phyloP scores from a whole-genome alignment of 441 rosid species.

The Theobroma grandiflorum region DNA sequence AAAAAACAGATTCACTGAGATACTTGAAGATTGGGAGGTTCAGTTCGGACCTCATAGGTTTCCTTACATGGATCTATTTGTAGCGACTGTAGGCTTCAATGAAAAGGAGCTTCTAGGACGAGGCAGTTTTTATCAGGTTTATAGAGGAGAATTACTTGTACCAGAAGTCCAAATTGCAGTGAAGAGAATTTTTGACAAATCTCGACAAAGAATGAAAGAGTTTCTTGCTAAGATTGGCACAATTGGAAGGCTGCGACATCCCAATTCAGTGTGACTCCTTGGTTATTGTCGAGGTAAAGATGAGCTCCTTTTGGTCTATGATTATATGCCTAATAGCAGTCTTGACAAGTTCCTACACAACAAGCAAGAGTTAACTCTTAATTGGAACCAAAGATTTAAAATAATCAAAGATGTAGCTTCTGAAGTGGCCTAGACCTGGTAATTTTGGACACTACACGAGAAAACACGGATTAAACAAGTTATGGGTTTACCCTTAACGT shows the following conservation, averaged over 20 bases:
- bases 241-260: conserved; percentile 59
- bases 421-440: no score
- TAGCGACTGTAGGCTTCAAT: not conserved
- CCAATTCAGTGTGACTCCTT: conserved; percentile 52
- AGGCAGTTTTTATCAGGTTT: conserved; percentile 63
- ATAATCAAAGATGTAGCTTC: conserved; percentile 67
- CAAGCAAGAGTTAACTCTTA: conserved; percentile 34
- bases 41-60: conserved; percentile 24
- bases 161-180: conserved; percentile 45
- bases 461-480: no score
- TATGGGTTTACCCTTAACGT: no score
- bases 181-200: conserved; percentile 57
- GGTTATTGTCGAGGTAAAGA: conserved; percentile 63
- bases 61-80: not conserved
- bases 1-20: conserved; percentile 43
- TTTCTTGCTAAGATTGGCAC: conserved; percentile 66
- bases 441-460: no score
- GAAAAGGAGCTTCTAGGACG: not conserved
- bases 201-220: conserved; percentile 57
- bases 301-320: conserved; percentile 66
- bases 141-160: conserved; percentile 48
- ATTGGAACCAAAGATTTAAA: conserved; percentile 58
- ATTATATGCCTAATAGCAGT: no score
- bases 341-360: conserved; percentile 60
- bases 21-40: conserved; percentile 51